Conservation (phyloP, 2,329 filamentous ascomycete species). For the Penicillium decumbens region DNA sequence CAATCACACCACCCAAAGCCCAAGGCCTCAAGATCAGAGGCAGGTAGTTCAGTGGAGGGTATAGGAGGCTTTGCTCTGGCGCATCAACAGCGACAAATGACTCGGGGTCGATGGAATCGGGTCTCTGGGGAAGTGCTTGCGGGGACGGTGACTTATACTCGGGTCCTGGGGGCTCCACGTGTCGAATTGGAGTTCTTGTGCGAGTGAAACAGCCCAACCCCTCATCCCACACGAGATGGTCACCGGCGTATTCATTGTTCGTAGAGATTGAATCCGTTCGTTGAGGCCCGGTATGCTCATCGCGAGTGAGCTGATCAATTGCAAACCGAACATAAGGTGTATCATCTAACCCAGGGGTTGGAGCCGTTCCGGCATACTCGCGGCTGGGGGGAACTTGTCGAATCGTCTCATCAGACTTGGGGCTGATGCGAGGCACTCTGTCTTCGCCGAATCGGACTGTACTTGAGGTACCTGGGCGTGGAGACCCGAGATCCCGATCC, state of each 20-base stretch:
- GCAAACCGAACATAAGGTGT: constrained; percentile 86
- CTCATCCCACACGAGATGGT: constrained; percentile 48
- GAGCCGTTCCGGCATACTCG: constrained; percentile 39
- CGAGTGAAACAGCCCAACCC: constrained; percentile 43
- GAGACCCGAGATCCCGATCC: constrained; percentile 8
- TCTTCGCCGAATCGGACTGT: constrained; percentile 29
- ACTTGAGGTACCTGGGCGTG: constrained; percentile 21
- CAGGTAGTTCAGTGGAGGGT: constrained; percentile 61
- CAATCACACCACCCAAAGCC: constrained; percentile 54
- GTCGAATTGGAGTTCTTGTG: constrained; percentile 26
- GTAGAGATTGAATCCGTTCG: constrained; percentile 46
- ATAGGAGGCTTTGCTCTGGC: constrained; percentile 41
- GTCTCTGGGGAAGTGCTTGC: constrained; percentile 31
- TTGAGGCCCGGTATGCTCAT: constrained; percentile 59
- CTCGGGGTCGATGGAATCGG: constrained; percentile 33
- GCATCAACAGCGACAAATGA: constrained; percentile 48
- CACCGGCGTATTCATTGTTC: constrained; percentile 47
- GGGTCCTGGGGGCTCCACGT: constrained; percentile 31
- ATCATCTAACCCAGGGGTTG: constrained; percentile 75
- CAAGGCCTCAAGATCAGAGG: constrained; percentile 66
- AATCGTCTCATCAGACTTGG: constrained; percentile 23
- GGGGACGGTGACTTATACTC: constrained; percentile 31
- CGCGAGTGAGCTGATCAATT: constrained; percentile 76
- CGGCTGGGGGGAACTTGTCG: constrained; percentile 20
- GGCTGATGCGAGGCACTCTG: constrained; percentile 19